Base-by-base conservation (phyloP, 441 rosid species). In the Pelargonium fulgidum region DNA sequence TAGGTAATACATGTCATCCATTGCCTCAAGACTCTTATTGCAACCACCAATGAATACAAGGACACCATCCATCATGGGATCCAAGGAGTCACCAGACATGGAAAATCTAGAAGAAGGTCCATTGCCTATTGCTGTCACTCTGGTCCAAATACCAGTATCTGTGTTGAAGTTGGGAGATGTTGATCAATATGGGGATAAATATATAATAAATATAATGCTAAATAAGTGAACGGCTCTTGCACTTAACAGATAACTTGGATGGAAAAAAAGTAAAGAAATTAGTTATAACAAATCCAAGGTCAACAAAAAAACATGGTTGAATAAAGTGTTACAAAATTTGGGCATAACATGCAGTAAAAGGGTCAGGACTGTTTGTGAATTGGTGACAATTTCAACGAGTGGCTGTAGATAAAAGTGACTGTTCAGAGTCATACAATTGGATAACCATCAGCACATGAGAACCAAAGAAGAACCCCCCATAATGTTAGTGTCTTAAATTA, bases 21-120 rank as follows among this genome's bases (percentile, higher is more conserved):
- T 73, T 64, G 98, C 98, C 85, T 90, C 98, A 2, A 92, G 97
- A 78, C 81, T 84, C 82, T 85, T 95, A 79, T 85, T 87, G 85
- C 97, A 95, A 74, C 99, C 99, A 78, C 99, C 99, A 20, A 90
- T 73, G 73, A 94, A 81, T 72, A 87, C 80, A 72, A 92, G 91
- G 73, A 85, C 82, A 10, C 98, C 98, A 50, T 82, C 77, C 77
- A 81, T 86, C 65, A 81, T 73, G 6, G 98, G 99, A 84, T 92
- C 95, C 80, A 92, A 85, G 78, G 88, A 86, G 73, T 87, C 97
- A 79, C 98, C 97, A 19, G 96, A 85, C 64, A 87, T 81, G 64
- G 97, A 92, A 81, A 90, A 92, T 81, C 97, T 90, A 22, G 98
- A 91, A 73, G 89, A 90, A 66, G 98, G 99, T 44, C 96, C 95